Conservation (phyloP, 2,329 filamentous ascomycete genomes). For the Xylariaceae sp. region DNA sequence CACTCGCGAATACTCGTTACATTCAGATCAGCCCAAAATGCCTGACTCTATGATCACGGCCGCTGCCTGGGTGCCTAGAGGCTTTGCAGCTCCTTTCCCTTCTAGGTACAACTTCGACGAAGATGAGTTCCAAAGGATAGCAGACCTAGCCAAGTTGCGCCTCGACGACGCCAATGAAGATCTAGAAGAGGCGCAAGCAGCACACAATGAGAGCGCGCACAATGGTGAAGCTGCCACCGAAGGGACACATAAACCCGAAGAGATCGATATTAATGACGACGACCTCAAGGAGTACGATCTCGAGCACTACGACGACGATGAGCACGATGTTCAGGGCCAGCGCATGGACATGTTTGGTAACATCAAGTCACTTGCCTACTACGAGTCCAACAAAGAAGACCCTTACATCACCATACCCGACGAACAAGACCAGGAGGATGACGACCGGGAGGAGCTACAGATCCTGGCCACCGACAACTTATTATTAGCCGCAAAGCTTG, state of each 20-base stretch:
- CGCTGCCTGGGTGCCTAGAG: constrained; percentile 71
- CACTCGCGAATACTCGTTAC: not conserved
- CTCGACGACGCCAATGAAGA: constrained; percentile 90
- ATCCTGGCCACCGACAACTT: constrained; percentile 91
- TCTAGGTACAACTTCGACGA: constrained; percentile 73
- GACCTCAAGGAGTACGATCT: constrained; percentile 95
- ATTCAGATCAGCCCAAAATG: constrained; percentile 32
- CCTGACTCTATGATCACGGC: constrained; percentile 69
- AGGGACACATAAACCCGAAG: constrained; percentile 1
- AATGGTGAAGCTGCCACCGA: not conserved
- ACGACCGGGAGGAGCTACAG: constrained; percentile 90
- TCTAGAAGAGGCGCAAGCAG: constrained; percentile 65
- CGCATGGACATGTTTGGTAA: constrained; percentile 93
- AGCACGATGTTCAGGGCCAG: constrained; percentile 63
- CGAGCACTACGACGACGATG: constrained; percentile 90
- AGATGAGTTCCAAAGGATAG: constrained; percentile 71
- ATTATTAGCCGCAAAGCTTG: constrained; percentile 85
- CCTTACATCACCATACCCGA: constrained; percentile 90
- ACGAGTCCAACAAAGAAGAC: constrained; percentile 90
- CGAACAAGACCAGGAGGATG: constrained; percentile 68
- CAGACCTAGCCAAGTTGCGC: constrained; percentile 69
- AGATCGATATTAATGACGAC: constrained; percentile 60
- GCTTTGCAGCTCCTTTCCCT: constrained; percentile 72
- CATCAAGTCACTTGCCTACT: constrained; percentile 87
- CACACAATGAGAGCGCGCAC: constrained; percentile 19